Evolutionary conservation across 1,284 basidiomycete species (phyloP).

Genomic region (Rhodotorula sp.): DNA sequence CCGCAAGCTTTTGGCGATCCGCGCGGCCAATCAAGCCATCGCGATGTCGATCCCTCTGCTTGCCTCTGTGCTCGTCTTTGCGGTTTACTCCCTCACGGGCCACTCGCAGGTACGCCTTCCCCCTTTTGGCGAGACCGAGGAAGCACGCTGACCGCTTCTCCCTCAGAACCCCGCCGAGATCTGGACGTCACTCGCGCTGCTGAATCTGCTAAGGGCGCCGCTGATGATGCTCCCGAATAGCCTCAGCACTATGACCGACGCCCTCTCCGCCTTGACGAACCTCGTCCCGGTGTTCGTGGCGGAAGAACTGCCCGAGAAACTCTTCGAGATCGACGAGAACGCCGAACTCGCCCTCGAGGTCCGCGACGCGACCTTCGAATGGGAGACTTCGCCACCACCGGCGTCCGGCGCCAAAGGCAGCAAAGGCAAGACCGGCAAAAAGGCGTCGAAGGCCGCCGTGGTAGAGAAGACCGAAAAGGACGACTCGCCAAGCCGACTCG

Average conservation of each 20-base stretch:
- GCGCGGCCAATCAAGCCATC: conserved; percentile 58
- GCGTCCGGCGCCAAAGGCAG: conserved; percentile 22
- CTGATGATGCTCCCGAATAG: conserved; percentile 68
- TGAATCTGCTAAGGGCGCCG: conserved; percentile 19
- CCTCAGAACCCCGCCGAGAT: conserved; percentile 54
- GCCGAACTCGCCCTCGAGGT: conserved; percentile 58
- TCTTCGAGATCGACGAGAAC: conserved; percentile 62
- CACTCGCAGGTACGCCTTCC: conserved; percentile 50
- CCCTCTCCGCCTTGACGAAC: conserved; percentile 42
- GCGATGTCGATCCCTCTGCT: conserved; percentile 38
- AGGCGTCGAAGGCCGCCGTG: conserved; percentile 27
- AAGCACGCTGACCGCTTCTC: too few relatives aligned
- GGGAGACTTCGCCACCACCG: conserved; percentile 55
- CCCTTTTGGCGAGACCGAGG: too few relatives aligned
- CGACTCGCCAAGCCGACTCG: conserved; percentile 48
- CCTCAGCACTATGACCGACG: conserved; percentile 64
- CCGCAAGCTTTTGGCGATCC: conserved; percentile 61
- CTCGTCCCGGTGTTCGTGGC: conserved; percentile 17
- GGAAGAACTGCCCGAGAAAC: conserved; percentile 34
- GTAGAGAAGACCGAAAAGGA: conserved; percentile 39
- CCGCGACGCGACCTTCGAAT: conserved; percentile 62
- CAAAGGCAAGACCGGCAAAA: conserved; percentile 28
- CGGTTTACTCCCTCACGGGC: conserved; percentile 45
- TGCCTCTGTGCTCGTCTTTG: conserved; percentile 41
- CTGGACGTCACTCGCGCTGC: conserved; percentile 21